Conservation (phyloP, 768 basidiomycete genomes). For the Psilocybe cubensis region DNA sequence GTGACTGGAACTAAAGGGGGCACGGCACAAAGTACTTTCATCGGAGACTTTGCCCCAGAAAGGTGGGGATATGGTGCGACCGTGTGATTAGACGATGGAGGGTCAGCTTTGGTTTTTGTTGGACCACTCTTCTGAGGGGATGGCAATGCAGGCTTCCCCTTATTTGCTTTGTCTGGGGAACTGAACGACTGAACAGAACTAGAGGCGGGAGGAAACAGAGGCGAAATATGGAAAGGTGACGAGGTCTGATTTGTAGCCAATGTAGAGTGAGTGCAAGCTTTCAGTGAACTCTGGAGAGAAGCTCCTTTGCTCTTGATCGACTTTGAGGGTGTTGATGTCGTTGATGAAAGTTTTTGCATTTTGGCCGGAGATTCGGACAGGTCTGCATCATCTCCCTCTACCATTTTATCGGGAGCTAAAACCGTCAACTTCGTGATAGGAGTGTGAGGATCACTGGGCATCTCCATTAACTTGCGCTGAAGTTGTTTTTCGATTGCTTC, state of each 20-base stretch:
- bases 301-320: background rate
- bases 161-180: background rate
- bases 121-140: background rate
- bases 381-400: background rate
- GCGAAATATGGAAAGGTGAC: background rate
- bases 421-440: background rate
- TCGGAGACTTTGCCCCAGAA: conserved; percentile 11
- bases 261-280: background rate
- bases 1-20: conserved; percentile 25
- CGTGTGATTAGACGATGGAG: background rate
- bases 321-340: background rate
- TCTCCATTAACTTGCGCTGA: background rate
- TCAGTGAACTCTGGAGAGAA: background rate
- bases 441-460: background rate
- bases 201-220: background rate
- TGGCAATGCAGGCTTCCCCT: background rate
- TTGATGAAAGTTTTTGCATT: conserved; percentile 3
- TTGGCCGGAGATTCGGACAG: background rate
- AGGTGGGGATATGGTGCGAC: conserved; percentile 5
- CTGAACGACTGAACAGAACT: background rate
- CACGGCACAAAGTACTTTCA: conserved; percentile 21
- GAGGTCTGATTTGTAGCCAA: background rate
- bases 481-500: conserved; percentile 29
- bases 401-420: background rate
- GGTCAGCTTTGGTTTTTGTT: background rate